These are phyloP conservation scores for Copromyces sp. DNA, from an alignment of 495 filamentous ascomycete genomes.

Conservation along the genomic window DNA sequence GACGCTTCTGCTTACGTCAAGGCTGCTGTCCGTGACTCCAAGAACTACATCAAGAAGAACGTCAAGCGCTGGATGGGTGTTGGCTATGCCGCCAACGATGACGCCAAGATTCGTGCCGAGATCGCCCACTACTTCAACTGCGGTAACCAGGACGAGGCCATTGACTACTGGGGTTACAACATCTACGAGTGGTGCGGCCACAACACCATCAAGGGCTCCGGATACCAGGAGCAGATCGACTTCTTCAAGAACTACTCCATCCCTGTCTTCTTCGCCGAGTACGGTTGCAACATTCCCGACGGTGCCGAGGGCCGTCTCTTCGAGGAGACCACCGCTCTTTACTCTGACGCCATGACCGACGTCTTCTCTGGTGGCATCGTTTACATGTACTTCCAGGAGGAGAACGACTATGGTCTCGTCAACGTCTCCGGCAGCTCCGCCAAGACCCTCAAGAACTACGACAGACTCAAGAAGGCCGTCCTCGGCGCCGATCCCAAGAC, in stretches of 20 bases:
- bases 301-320: slow-evolving; percentile 62
- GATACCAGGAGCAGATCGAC: slow-evolving; percentile 66
- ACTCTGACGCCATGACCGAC: slow-evolving; percentile 63
- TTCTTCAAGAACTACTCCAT: slow-evolving; percentile 83
- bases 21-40: slow-evolving; percentile 90
- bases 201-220: slow-evolving; percentile 59
- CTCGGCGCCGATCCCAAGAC: slow-evolving; percentile 55
- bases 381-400: slow-evolving; percentile 94
- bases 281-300: slow-evolving; percentile 69
- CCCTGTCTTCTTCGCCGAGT: slow-evolving; percentile 95
- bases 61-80: slow-evolving; percentile 74
- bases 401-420: slow-evolving; percentile 80
- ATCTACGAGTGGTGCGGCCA: slow-evolving; percentile 97
- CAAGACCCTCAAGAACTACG: slow-evolving; percentile 62
- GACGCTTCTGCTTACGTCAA: slow-evolving; percentile 85
- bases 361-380: slow-evolving; percentile 93
- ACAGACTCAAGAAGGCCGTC: slow-evolving; percentile 60
- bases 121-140: slow-evolving; percentile 94
- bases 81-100: slow-evolving; percentile 92
- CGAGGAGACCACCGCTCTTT: slow-evolving; percentile 79
- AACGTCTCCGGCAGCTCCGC: slow-evolving; percentile 46
- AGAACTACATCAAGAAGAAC: slow-evolving; percentile 76
- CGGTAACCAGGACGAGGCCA: slow-evolving; percentile 48
- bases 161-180: slow-evolving; percentile 98
- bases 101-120: slow-evolving; percentile 61